Base-by-base conservation (phyloP, 768 basidiomycete genomes). In the Mycena vulgaris region DNA sequence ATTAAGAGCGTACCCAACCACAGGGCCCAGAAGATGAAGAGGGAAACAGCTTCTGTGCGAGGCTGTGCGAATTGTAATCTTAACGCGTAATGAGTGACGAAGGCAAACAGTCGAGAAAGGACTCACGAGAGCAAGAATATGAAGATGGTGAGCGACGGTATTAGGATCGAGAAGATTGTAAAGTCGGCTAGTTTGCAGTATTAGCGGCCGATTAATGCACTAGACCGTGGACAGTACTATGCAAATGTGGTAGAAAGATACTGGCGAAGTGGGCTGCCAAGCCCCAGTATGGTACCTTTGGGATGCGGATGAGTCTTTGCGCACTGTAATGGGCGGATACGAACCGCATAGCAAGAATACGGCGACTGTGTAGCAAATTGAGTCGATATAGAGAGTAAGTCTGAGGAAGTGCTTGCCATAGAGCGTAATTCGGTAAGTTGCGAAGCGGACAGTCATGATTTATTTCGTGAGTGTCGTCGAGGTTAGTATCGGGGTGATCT, bases 41-140 rank as follows among this genome's bases (percentile, higher is more conserved):
- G 77, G 45, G 82, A 75, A 27, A 88, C 63, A 2, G 84, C 89
- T 75, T 95, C 94, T 25, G 89, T 81, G 65, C 87, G 79, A 11
- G 94, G 93, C 75, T 89, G 88, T 2, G 91, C 89, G 84, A 90
- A 93, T 83, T 91, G 89, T 69, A 93, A 63, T 63, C 93, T 94
- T 75, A 71, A 56, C 21, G 21, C 27, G 21, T 27, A 45, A 3
- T 49, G n/a, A 48, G 66, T 27, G 39, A 23, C 30, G 63, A 52
- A 35, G 10, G 62, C 25, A 27, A 45, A 8, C 21, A 30, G 66
- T 57, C 57, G 27, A 19, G 19, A 40, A 30, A 30, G 25, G 42
- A 81, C 88, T 74, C 65, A 92, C 93, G 87, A 81, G 70, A 90
- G 76, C 27, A 93, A 74, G 69, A 93, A 88, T 33, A 83, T 59